Evolutionary conservation across 306 rosid genomes (phyloP), one percentile per base, ranked within the genome.

Genomic region (Lablab purpureus): DNA sequence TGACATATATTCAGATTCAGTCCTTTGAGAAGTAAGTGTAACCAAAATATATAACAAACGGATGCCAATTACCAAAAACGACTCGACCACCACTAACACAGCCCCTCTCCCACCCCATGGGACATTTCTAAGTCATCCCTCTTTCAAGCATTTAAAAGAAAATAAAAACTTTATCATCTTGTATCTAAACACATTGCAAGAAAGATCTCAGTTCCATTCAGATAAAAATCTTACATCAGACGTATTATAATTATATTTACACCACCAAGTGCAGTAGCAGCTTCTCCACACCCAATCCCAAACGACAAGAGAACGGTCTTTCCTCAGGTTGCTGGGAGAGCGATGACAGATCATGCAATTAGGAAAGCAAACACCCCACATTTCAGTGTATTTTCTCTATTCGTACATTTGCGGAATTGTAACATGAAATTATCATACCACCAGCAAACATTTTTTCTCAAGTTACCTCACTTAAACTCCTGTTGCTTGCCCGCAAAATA

Each of bases 401-500:
- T 47, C 32, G 21, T 22, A 72, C 13, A 66, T 10, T 36, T 23
- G 40, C 45, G 7, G 66, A 36, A 36, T 58, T 46, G 62, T 23
- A 74, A 60, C 54, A 40, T 55, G 14, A 25, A 75, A 75, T 51
- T 27, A 60, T 32, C 69, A 65, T 60, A 79, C 78, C 81, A 51
- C 78, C 81, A 51, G 71, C 30, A 51, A n/a, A 79, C 60, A 50
- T 49, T 19, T 30, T 23, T 34, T 10, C 51, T 7, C 21, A 74
- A 49, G 37, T 59, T 49, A 60, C 32, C 70, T 36, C 79, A 74
- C 40, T 72, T 73, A 43, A 63, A 71, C 32, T 51, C 59, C 50
- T 23, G 70, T 62, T 75, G 37, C 77, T 50, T 84, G 71, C 79
- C 56, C 32, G n/a, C 41, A 14, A 14, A 76, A 68, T 70, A 60